phyloP scores from a whole-genome alignment of 2,329 filamentous ascomycete species.

The Sporothrix globosa region DNA sequence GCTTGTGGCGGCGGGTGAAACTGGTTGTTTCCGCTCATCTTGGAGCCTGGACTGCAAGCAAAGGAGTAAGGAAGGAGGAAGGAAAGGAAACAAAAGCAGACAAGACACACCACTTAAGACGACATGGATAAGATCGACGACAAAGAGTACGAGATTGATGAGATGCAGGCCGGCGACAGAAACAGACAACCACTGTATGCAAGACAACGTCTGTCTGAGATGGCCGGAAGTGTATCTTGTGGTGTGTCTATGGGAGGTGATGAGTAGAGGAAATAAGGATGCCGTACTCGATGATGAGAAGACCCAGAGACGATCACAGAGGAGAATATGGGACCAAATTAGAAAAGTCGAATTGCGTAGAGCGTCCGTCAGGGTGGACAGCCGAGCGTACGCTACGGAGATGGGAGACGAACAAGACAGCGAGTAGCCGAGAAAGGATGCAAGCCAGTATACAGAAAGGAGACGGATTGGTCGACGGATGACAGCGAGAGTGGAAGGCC shows the following conservation, averaged over 20 bases:
- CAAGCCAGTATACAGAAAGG: background rate
- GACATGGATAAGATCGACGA: slow-evolving; percentile 17
- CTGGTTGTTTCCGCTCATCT: background rate
- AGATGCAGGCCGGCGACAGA: background rate
- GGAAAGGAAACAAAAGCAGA: background rate
- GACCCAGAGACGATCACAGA: background rate
- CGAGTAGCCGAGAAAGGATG: background rate
- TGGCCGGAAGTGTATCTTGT: background rate
- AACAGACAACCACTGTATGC: background rate
- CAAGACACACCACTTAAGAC: background rate
- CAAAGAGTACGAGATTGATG: slow-evolving; percentile 15
- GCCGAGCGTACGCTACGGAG: background rate
- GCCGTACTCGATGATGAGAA: background rate
- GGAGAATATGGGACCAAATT: background rate
- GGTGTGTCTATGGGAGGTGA: background rate
- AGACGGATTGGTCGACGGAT: background rate
- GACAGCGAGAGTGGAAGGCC: background rate
- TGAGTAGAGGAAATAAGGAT: background rate
- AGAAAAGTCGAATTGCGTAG: background rate
- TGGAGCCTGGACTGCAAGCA: background rate
- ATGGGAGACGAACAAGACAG: background rate
- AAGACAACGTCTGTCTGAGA: slow-evolving; percentile 24
- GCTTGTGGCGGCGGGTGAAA: slow-evolving; percentile 19
- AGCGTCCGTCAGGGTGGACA: background rate
- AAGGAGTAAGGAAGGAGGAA: background rate